Percentiles rank a stretch among this genome's conserved stretches.
Evolutionary conservation across 306 rosid genomes (phyloP).

Genomic region (Inga leiocalycina): DNA sequence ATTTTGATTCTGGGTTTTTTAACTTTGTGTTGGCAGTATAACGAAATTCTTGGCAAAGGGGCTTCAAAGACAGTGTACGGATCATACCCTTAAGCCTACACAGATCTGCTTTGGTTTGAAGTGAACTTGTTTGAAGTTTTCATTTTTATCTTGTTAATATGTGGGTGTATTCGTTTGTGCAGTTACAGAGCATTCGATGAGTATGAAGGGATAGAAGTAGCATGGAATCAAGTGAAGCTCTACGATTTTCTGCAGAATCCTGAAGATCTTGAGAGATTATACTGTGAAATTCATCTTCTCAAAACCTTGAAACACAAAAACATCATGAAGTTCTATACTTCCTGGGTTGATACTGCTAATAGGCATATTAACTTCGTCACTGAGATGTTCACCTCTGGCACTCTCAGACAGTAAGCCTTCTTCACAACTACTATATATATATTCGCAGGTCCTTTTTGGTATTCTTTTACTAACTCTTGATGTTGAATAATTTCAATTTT

Average conservation of each 20-base stretch:
- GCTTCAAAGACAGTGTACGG: slow-evolving; percentile 93
- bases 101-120: slow-evolving; percentile 21
- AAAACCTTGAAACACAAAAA: slow-evolving; percentile 82
- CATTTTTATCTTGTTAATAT: slow-evolving; percentile 17
- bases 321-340: slow-evolving; percentile 90
- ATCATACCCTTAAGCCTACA: slow-evolving; percentile 23
- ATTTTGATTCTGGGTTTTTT: slow-evolving; percentile 38
- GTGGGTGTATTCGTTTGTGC: slow-evolving; percentile 38
- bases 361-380: slow-evolving; percentile 95
- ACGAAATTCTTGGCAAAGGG: slow-evolving; percentile 97
- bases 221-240: slow-evolving; percentile 98
- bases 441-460: neutral
- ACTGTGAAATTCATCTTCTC: slow-evolving; percentile 94
- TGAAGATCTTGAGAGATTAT: slow-evolving; percentile 86
- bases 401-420: slow-evolving; percentile 86
- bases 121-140: slow-evolving; percentile 11
- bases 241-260: slow-evolving; percentile 74
- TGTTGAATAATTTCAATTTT: slow-evolving; percentile 29
- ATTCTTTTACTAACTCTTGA: slow-evolving; percentile 15
- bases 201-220: slow-evolving; percentile 96
- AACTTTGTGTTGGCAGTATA: slow-evolving; percentile 59
- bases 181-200: slow-evolving; percentile 95
- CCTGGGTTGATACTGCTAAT: slow-evolving; percentile 87
- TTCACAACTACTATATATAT: neutral
- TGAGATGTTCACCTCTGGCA: slow-evolving; percentile 98